Evolutionary conservation across 306 rosid genomes (phyloP), one percentile per base, ranked within the genome.

Genomic region (Spatholobus suberectus): DNA sequence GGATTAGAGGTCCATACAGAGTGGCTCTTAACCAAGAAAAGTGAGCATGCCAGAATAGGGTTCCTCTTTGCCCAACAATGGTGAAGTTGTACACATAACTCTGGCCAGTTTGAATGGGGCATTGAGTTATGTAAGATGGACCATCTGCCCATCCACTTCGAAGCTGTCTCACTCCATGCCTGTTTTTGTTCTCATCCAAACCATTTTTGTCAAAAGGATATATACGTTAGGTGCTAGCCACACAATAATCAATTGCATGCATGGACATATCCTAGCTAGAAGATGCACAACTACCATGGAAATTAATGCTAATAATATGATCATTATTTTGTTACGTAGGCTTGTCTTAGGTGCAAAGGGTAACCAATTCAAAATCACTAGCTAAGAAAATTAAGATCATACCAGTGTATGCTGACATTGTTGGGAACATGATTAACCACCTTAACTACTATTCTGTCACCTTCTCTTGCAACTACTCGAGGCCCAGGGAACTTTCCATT

Each of bases 401-500:
- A 93, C 97, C 97, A 91, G 73, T 93, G 97, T 26, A 93, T 26
- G 70, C 26, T 82, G 82, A 93, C 81, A 65, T 93, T 90, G 73
- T 87, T 90, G 17, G 91, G 76, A 77, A 91, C 94, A 82, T 89
- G 89, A 82, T 91, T 91, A 65, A 93, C 93, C 73, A 93, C 97
- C 83, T 73, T 87, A 65, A 93, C 85, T 75, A 91, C 26, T 32
- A 93, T 9, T 77, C 85, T 91, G 55, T 91, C 97, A n/a, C 96
- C 94, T 71, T 93, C 96, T 85, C 94, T 87, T 27, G 86, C 94
- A 80, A 86, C 18, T 51, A 93, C 66, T 5, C 86, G 78, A 81
- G 96, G 94, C 47, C 97, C 96, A 0, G 94, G 97, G 55, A 90
- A 92, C 79, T 80, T 87, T 1, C 93, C 93, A 18, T 92, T 92